These are phyloP conservation scores for Nakataea oryzae DNA, from an alignment of 2,329 filamentous ascomycete species.

Conservation along the genomic window DNA sequence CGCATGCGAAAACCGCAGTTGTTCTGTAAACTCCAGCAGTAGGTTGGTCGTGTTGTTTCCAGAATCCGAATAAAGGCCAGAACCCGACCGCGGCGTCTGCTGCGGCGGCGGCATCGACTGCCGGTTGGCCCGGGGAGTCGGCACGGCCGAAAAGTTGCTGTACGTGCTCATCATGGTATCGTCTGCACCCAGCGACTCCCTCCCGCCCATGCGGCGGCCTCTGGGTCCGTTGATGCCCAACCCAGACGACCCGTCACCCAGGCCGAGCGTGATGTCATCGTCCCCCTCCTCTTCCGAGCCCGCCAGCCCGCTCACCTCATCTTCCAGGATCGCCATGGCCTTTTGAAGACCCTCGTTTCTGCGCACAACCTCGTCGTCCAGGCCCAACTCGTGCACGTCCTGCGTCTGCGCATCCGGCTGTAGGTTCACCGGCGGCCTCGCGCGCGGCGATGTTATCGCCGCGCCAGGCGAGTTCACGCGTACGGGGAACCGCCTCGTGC, in stretches of 20 bases:
- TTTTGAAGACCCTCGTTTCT: conserved; percentile 46
- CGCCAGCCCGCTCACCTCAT: conserved; percentile 27
- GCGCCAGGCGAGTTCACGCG: conserved; percentile 32
- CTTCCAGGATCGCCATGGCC: conserved; percentile 54
- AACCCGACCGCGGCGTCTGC: conserved; percentile 20
- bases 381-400: conserved; percentile 24
- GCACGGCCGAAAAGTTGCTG: conserved; percentile 82
- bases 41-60: conserved; percentile 58
- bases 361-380: conserved; percentile 39
- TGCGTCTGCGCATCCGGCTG: conserved; percentile 6
- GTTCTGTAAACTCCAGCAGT: conserved; percentile 80
- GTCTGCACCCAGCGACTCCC: conserved; percentile 42
- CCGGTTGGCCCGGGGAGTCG: conserved; percentile 18
- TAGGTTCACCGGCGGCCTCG: conserved; percentile 9
- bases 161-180: conserved; percentile 73
- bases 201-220: conserved; percentile 10
- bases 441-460: conserved; percentile 6
- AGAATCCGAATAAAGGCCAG: conserved; percentile 13
- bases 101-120: conserved; percentile 16
- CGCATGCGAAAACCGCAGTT: conserved; percentile 36
- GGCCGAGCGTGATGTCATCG: conserved; percentile 5
- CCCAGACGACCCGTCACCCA: conserved; percentile 10
- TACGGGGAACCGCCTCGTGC: conserved; percentile 46
- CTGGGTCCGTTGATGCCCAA: neutral
- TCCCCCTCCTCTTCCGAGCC: conserved; percentile 15